phyloP scores from a whole-genome alignment of 352 stramenopile species.

The Peronospora destructor region DNA sequence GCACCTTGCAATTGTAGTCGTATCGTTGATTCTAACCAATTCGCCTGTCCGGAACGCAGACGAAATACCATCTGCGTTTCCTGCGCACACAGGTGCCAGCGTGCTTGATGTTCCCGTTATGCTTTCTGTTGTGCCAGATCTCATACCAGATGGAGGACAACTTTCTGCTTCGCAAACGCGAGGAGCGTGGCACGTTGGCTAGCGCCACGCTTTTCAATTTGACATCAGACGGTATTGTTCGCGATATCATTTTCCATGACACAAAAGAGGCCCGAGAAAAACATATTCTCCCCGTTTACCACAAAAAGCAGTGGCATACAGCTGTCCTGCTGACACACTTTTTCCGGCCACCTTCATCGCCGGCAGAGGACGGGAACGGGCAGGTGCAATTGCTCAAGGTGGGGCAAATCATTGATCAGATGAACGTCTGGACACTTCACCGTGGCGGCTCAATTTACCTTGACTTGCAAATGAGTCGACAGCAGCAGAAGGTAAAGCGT shows the following conservation, averaged over 20 bases:
- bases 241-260: slow-evolving; percentile 82
- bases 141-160: slow-evolving; percentile 86
- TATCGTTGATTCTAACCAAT: slow-evolving; percentile 8
- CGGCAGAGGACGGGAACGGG: slow-evolving; percentile 60
- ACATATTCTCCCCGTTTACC: slow-evolving; percentile 74
- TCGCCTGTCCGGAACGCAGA: slow-evolving; percentile 32
- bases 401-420: slow-evolving; percentile 83
- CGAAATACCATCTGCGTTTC: slow-evolving; percentile 80
- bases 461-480: slow-evolving; percentile 81
- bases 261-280: slow-evolving; percentile 82
- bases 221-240: slow-evolving; percentile 80
- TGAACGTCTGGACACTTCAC: slow-evolving; percentile 82
- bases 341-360: slow-evolving; percentile 63
- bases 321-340: slow-evolving; percentile 81
- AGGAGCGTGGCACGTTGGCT: slow-evolving; percentile 71
- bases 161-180: slow-evolving; percentile 66
- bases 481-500: slow-evolving; percentile 77
- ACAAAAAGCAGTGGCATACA: slow-evolving; percentile 85
- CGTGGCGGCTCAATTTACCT: slow-evolving; percentile 81
- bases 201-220: slow-evolving; percentile 82
- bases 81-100: slow-evolving; percentile 74
- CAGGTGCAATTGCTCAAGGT: slow-evolving; percentile 83
- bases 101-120: slow-evolving; percentile 75
- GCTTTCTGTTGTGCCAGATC: slow-evolving; percentile 82
- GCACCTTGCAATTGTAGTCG: not conserved